Evolutionary conservation across 148 eudicot genomes (phyloP).

Genomic region (Spergularia bocconei): DNA sequence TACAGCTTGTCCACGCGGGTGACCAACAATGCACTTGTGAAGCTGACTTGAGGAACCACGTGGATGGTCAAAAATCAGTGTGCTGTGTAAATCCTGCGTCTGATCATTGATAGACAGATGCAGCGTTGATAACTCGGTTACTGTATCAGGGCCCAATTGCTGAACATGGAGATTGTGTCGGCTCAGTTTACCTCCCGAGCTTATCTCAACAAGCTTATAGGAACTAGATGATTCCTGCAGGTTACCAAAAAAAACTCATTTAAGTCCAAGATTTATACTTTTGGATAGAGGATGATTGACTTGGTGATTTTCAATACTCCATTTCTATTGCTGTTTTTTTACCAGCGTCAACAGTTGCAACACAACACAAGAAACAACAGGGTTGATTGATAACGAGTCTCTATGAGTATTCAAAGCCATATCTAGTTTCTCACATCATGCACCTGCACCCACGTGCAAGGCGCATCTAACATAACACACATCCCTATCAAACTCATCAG

Average conservation of each 20-base stretch:
- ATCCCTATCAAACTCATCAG: no score
- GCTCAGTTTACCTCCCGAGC: constrained; percentile 90
- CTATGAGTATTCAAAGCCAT: no score
- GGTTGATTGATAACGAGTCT: no score
- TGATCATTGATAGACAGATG: constrained; percentile 67
- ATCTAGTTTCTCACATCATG: no score
- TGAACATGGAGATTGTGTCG: constrained; percentile 89
- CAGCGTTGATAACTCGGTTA: constrained; percentile 79
- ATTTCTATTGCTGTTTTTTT: no score
- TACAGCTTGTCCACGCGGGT: constrained; percentile 81
- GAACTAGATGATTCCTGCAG: constrained; percentile 77
- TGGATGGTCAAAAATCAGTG: constrained; percentile 77
- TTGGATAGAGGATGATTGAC: not conserved
- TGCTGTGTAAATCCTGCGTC: constrained; percentile 89
- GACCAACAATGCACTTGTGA: constrained; percentile 95
- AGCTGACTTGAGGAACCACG: constrained; percentile 77
- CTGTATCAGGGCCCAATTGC: constrained; percentile 84
- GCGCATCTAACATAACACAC: no score
- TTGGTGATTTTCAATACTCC: not conserved
- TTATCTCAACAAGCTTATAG: constrained; percentile 80
- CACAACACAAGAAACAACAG: no score
- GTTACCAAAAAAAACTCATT: constrained; percentile 14
- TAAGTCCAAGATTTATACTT: constrained; percentile 1
- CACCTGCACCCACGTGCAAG: no score
- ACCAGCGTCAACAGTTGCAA: no score